Evolutionary conservation across 192 early-diverging fungal species (phyloP).

Genomic region (Jimgerdemannia flammicorona): DNA sequence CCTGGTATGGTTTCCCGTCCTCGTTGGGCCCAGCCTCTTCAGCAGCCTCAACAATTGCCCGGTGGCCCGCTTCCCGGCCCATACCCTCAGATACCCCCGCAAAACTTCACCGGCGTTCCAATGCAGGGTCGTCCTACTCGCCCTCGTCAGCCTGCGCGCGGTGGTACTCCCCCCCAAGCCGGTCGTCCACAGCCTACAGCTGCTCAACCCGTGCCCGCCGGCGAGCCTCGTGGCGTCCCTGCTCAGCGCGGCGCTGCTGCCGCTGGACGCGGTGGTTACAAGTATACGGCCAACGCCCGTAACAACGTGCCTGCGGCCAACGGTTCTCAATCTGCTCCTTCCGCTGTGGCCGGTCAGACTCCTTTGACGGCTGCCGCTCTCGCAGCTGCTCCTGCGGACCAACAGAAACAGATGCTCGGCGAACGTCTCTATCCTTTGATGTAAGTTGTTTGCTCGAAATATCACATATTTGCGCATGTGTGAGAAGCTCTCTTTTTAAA

Average conservation of each 20-base stretch:
- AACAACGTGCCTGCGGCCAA: conserved; percentile 31
- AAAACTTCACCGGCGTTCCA: conserved; percentile 52
- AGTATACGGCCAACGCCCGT: conserved; percentile 26
- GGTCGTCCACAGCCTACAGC: not conserved
- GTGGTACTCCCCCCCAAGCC: conserved; percentile 28
- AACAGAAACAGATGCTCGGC: conserved; percentile 96
- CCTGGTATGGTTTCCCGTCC: conserved; percentile 38
- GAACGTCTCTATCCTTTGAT: conserved; percentile 90
- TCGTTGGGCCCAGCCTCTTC: conserved; percentile 44
- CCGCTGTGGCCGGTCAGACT: conserved; percentile 34
- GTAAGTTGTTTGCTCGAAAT: too few relatives aligned
- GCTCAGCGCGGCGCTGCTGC: conserved; percentile 12
- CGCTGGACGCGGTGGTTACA: conserved; percentile 14
- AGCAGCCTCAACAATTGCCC: conserved; percentile 40
- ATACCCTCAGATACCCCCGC: conserved; percentile 29
- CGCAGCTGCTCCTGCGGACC: conserved; percentile 73
- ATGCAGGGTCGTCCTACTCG: conserved; percentile 47
- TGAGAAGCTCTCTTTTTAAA: not conserved
- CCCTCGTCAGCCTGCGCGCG: conserved; percentile 42
- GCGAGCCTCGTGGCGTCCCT: conserved; percentile 11
- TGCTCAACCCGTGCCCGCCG: conserved; percentile 45
- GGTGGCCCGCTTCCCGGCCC: conserved; percentile 27
- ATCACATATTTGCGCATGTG: too few relatives aligned
- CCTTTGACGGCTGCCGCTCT: conserved; percentile 62
- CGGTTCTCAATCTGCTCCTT: conserved; percentile 19